Evolutionary conservation across 768 basidiomycete species (phyloP).

Genomic region (Lactarius hengduanensis): DNA sequence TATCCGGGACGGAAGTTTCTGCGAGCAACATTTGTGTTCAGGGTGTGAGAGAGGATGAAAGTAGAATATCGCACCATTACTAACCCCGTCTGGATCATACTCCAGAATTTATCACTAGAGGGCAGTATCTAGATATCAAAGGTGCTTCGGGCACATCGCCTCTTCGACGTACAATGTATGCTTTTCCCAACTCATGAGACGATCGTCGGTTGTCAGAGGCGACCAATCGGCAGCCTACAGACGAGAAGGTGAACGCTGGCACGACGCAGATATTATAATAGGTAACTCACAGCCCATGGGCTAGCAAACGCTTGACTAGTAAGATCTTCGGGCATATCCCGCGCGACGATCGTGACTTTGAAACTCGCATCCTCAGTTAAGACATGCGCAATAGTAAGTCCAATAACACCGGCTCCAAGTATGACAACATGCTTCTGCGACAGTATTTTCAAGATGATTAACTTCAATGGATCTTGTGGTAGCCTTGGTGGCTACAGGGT

Average conservation of each 20-base stretch:
- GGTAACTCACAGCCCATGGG: slow-evolving; percentile 47
- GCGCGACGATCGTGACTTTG: slow-evolving; percentile 39
- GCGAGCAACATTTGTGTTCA: not conserved
- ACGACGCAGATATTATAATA: not conserved
- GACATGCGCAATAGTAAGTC: slow-evolving; percentile 43
- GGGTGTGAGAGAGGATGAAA: not conserved
- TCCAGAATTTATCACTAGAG: slow-evolving; percentile 46
- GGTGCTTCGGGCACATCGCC: not conserved
- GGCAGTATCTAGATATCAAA: not conserved
- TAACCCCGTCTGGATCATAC: slow-evolving; percentile 45
- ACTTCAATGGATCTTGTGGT: not conserved
- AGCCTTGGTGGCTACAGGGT: not conserved
- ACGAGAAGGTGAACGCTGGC: not conserved
- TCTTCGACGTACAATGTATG: slow-evolving; percentile 41
- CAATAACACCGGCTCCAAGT: slow-evolving; percentile 46
- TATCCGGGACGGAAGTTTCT: slow-evolving; percentile 42
- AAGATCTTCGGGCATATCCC: slow-evolving; percentile 42
- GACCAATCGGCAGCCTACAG: slow-evolving; percentile 49
- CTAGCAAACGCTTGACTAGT: slow-evolving; percentile 48
- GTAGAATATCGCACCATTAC: slow-evolving; percentile 37
- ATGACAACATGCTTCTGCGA: slow-evolving; percentile 36
- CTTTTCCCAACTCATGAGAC: slow-evolving; percentile 40
- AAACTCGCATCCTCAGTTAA: slow-evolving; percentile 32
- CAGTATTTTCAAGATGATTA: slow-evolving; percentile 12
- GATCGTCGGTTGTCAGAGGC: slow-evolving; percentile 39